A percentile compares a stretch with the other conserved stretches of the same genome.
phyloP scores from a whole-genome alignment of 2,329 filamentous ascomycete genomes.

The Trichoderma simmonsii region DNA sequence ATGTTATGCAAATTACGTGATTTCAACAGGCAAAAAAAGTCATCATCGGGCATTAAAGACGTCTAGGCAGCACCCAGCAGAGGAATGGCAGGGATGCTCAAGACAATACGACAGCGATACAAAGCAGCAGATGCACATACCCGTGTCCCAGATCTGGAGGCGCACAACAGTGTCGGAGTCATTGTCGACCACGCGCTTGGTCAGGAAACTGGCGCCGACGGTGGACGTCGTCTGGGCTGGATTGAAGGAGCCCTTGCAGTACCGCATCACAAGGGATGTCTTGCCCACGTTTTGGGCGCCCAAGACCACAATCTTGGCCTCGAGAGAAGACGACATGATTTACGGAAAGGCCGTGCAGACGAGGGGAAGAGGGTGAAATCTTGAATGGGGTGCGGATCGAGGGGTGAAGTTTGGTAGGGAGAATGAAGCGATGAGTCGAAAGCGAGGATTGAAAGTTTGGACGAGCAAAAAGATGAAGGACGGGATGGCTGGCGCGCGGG shows the following conservation, averaged over 20 bases:
- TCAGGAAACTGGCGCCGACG: conserved; percentile 77
- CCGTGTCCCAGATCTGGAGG: conserved; percentile 96
- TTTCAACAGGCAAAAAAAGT: neutral
- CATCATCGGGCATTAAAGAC: neutral
- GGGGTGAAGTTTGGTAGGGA: neutral
- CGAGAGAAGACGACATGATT: conserved; percentile 50
- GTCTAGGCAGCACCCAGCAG: neutral
- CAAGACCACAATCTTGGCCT: conserved; percentile 79
- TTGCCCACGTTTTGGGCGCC: conserved; percentile 78
- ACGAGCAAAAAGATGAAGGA: conserved; percentile 4
- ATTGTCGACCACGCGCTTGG: conserved; percentile 75
- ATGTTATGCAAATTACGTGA: neutral
- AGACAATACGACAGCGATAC: neutral
- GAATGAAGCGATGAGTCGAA: neutral
- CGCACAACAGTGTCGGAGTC: conserved; percentile 83
- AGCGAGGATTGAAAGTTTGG: neutral
- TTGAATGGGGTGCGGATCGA: neutral
- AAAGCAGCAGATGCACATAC: conserved; percentile 34
- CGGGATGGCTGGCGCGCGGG: conserved; percentile 1
- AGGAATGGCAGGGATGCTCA: conserved; percentile 9
- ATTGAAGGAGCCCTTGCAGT: conserved; percentile 68
- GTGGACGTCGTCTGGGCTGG: conserved; percentile 64
- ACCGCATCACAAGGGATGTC: conserved; percentile 73
- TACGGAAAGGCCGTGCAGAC: neutral
- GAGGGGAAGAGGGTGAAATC: neutral